Conservation (phyloP, 2,329 filamentous ascomycete species). For the Paraphaeosphaeria sporulosa region DNA sequence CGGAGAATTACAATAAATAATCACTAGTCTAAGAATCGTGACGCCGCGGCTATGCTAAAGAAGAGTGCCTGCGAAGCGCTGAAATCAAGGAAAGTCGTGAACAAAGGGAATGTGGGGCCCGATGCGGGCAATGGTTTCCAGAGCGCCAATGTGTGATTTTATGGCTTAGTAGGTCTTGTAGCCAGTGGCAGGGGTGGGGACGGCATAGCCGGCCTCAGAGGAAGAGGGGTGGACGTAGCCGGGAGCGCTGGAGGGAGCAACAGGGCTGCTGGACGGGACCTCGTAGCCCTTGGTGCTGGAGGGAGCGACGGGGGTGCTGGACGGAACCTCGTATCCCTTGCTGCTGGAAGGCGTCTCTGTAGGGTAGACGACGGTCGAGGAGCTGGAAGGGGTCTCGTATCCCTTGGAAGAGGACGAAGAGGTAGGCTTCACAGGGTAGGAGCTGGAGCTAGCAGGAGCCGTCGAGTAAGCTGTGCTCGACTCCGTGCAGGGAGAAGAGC, state of each 20-base stretch:
- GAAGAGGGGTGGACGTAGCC: conserved; percentile 17
- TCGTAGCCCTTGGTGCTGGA: conserved; percentile 1
- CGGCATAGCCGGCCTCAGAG: background rate
- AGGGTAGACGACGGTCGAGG: background rate
- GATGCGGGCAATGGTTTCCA: background rate
- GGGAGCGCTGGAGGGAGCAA: conserved; percentile 13
- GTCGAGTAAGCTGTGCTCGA: too few species aligned
- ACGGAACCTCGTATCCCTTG: conserved; percentile 15
- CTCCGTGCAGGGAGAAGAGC: too few species aligned
- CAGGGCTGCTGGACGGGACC: conserved; percentile 3
- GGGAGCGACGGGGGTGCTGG: background rate
- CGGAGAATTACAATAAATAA: conserved; percentile 6
- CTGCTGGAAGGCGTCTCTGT: background rate
- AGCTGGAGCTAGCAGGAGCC: background rate
- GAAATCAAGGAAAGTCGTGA: conserved; percentile 11
- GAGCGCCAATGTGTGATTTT: background rate
- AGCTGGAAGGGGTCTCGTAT: conserved; percentile 8
- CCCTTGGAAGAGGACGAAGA: conserved; percentile 11
- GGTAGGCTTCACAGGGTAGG: background rate
- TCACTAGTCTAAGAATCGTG: conserved; percentile 7
- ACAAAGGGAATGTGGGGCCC: background rate
- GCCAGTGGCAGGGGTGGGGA: conserved; percentile 2
- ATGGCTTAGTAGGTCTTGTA: conserved; percentile 2
- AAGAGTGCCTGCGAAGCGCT: conserved; percentile 3
- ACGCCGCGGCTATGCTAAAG: conserved; percentile 6